Conservation (phyloP, 768 basidiomycete genomes). For the Dioszegia aurantiaca region DNA sequence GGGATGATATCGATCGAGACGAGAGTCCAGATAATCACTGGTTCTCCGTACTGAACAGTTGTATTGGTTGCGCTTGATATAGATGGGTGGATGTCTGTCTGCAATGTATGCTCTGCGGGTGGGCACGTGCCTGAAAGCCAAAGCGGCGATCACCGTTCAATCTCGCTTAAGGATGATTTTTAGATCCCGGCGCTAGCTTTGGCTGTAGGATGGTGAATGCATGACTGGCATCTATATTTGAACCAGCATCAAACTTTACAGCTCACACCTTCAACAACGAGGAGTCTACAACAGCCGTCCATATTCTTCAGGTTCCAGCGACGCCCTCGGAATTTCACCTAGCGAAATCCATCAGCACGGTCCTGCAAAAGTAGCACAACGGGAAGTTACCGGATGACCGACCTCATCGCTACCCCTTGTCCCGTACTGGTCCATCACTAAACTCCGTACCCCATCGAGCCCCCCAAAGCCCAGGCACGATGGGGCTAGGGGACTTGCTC, state of each 20-base stretch:
- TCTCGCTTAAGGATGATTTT: not conserved
- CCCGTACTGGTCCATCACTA: constrained; percentile 1
- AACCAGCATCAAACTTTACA: too few relatives aligned
- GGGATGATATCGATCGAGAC: too few relatives aligned
- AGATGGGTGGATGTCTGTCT: not conserved
- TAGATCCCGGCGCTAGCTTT: constrained; percentile 2
- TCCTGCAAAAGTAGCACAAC: not conserved
- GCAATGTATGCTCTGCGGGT: not conserved
- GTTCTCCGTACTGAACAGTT: too few relatives aligned
- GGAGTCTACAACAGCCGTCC: too few relatives aligned
- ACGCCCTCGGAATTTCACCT: too few relatives aligned
- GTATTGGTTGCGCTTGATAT: too few relatives aligned
- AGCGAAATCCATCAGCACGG: too few relatives aligned
- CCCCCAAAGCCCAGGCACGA: not conserved
- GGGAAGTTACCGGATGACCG: not conserved
- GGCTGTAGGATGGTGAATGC: too few relatives aligned
- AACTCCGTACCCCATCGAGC: not conserved
- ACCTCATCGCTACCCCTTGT: not conserved
- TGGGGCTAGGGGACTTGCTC: constrained; percentile 12
- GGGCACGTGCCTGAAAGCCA: not conserved
- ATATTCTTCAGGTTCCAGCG: too few relatives aligned
- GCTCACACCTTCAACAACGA: too few relatives aligned
- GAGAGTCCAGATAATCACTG: too few relatives aligned
- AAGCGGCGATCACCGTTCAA: not conserved
- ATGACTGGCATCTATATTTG: too few relatives aligned